Percentiles rank a stretch among this genome's conserved stretches.
These are phyloP conservation scores for Lomentospora prolificans DNA, from an alignment of 2,329 filamentous ascomycete species.

Conservation along the genomic window DNA sequence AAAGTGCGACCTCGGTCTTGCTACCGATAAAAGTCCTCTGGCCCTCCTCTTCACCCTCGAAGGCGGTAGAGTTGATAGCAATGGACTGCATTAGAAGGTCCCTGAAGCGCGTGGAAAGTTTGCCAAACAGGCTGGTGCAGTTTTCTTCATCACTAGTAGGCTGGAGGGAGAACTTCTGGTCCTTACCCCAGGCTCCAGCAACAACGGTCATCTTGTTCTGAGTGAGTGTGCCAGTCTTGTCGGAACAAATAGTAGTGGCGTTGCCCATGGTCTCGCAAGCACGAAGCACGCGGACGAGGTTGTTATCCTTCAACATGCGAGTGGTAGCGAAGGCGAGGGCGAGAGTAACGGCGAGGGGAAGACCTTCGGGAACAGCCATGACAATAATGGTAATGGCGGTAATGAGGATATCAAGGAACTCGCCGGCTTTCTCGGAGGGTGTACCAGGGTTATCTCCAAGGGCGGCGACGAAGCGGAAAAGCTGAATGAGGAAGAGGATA, in stretches of 20 bases:
- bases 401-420: slow-evolving; percentile 49
- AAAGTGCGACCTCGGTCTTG: slow-evolving; percentile 45
- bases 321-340: slow-evolving; percentile 60
- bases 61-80: slow-evolving; percentile 48
- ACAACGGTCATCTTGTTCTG: slow-evolving; percentile 69
- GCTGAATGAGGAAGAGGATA: slow-evolving; percentile 66
- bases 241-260: slow-evolving; percentile 63
- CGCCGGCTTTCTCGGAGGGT: slow-evolving; percentile 43
- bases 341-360: slow-evolving; percentile 57
- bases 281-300: slow-evolving; percentile 55
- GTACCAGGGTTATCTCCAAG: slow-evolving; percentile 40
- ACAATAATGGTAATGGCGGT: slow-evolving; percentile 58
- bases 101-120: slow-evolving; percentile 4
- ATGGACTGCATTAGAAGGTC: slow-evolving; percentile 29
- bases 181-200: slow-evolving; percentile 49
- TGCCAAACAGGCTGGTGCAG: not conserved
- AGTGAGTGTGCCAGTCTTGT: slow-evolving; percentile 14
- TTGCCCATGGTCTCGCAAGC: slow-evolving; percentile 68
- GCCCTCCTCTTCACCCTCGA: slow-evolving; percentile 39
- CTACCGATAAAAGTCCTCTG: slow-evolving; percentile 39
- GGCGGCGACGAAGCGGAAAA: slow-evolving; percentile 64
- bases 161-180: not conserved
- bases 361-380: slow-evolving; percentile 56
- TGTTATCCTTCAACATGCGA: slow-evolving; percentile 61
- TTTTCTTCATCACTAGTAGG: not conserved